These are phyloP conservation scores for Moniliophthora roreri DNA, from an alignment of 1,284 basidiomycete genomes.

Conservation along the genomic window DNA sequence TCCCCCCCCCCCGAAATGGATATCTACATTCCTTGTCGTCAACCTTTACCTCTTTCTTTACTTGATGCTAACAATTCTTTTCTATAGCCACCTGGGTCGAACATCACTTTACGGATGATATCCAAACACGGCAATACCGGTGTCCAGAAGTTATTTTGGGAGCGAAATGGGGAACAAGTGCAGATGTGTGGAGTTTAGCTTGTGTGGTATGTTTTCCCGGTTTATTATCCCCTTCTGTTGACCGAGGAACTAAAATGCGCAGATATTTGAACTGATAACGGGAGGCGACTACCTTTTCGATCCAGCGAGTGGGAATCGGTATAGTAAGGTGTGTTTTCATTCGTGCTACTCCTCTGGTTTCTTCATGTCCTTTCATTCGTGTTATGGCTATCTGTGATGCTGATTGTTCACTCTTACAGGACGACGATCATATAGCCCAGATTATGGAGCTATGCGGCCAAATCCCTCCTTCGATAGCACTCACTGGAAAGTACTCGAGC, in stretches of 20 bases:
- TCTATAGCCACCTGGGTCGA: constrained; percentile 81
- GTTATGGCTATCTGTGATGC: no score
- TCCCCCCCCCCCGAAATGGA: no score
- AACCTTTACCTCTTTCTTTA: not conserved
- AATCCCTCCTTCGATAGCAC: constrained; percentile 80
- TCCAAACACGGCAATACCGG: constrained; percentile 96
- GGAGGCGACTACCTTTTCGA: constrained; percentile 93
- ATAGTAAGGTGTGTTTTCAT: constrained; percentile 54
- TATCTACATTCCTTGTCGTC: no score
- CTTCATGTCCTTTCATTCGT: no score
- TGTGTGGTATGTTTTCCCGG: constrained; percentile 71
- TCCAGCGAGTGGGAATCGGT: constrained; percentile 72
- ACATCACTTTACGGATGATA: constrained; percentile 94
- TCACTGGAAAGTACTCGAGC: constrained; percentile 91
- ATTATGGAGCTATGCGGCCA: constrained; percentile 97
- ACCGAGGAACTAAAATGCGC: constrained; percentile 10
- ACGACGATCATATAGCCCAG: constrained; percentile 99
- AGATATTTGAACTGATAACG: constrained; percentile 91
- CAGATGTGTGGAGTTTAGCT: constrained; percentile 96
- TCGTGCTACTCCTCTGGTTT: not conserved
- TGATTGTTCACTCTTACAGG: constrained; percentile 72
- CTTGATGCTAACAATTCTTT: no score
- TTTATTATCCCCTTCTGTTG: constrained; percentile 3
- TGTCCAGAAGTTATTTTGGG: constrained; percentile 98
- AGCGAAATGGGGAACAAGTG: constrained; percentile 90